phyloP scores from a whole-genome alignment of 805 yeast genomes.

The Candida sphagnicola region DNA sequence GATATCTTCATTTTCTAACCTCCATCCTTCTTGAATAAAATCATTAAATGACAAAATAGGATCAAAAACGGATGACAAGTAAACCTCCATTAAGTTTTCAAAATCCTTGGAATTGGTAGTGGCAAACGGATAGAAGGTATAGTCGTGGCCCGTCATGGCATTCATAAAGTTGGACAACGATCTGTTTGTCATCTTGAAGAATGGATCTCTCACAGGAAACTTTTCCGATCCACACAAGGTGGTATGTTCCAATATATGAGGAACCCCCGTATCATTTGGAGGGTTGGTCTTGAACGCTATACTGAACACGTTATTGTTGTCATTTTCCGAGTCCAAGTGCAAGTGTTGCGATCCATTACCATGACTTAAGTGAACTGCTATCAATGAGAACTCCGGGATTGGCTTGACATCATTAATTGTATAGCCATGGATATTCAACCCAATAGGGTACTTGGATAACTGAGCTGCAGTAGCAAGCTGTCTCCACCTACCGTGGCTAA shows the following conservation, averaged over 20 bases:
- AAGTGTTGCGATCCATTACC: conserved; percentile 76
- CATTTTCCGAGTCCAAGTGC: conserved; percentile 78
- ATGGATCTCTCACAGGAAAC: conserved; percentile 95
- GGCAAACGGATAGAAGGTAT: conserved; percentile 93
- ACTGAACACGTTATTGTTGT: conserved; percentile 82
- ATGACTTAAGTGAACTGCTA: conserved; percentile 74
- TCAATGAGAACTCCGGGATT: conserved; percentile 77
- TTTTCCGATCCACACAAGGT: conserved; percentile 90
- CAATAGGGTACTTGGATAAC: conserved; percentile 53
- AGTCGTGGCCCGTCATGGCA: conserved; percentile 98
- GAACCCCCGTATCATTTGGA: conserved; percentile 91
- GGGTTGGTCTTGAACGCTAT: conserved; percentile 92
- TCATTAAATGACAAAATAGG: conserved; percentile 79
- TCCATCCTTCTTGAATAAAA: conserved; percentile 96
- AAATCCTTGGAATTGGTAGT: conserved; percentile 85
- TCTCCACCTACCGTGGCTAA: neutral
- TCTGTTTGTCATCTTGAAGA: conserved; percentile 93
- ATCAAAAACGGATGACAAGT: conserved; percentile 79
- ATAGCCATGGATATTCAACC: conserved; percentile 63
- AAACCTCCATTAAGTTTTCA: conserved; percentile 79
- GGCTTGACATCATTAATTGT: conserved; percentile 58
- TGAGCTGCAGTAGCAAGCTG: conserved; percentile 2
- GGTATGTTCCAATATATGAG: conserved; percentile 94
- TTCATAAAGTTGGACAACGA: conserved; percentile 97
- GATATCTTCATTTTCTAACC: conserved; percentile 70